These are phyloP conservation scores for Fusarium sp. DNA, from an alignment of 2,329 filamentous ascomycete species.

Conservation along the genomic window DNA sequence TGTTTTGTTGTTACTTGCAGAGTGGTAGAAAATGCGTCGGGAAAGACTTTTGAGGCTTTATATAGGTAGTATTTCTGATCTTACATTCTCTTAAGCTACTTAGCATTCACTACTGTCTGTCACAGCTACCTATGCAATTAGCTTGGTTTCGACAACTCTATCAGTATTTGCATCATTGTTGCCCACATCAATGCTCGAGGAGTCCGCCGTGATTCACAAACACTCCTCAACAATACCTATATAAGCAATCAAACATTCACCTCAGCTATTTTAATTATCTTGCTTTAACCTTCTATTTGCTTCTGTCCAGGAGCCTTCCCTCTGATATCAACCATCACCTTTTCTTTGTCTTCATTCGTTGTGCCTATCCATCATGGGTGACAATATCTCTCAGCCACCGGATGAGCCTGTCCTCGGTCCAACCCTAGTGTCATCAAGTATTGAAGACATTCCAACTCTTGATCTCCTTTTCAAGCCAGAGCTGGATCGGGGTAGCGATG, in stretches of 20 bases:
- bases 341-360: background rate
- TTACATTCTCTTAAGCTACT: background rate
- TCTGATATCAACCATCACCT: background rate
- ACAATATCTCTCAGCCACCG: background rate
- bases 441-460: background rate
- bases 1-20: background rate
- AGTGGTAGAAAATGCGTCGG: background rate
- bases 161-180: background rate
- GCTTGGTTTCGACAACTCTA: background rate
- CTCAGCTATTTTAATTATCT: background rate
- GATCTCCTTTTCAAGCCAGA: background rate
- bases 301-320: background rate
- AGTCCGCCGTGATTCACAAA: slow-evolving; percentile 11
- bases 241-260: background rate
- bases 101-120: background rate
- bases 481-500: background rate
- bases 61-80: background rate
- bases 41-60: background rate
- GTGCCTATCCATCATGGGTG: background rate
- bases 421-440: background rate
- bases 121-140: background rate
- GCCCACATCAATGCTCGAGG: background rate
- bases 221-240: background rate
- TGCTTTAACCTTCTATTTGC: background rate
- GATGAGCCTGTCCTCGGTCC: background rate